Base-by-base conservation (phyloP, 2,329 filamentous ascomycete genomes). In the Pseudocercospora cruenta region DNA sequence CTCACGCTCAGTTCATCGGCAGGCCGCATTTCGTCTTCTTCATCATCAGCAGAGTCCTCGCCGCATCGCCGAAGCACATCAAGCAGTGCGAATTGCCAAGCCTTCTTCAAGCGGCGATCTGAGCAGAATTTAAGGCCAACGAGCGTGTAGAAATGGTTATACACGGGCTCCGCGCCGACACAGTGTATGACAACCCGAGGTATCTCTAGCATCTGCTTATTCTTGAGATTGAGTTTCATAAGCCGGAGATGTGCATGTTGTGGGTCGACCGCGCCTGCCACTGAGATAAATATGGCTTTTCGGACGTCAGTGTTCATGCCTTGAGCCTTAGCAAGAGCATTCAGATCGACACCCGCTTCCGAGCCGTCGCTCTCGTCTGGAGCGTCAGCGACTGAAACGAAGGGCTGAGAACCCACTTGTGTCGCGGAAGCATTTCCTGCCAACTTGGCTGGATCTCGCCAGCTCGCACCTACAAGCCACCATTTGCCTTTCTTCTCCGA, bases 401-500 rank as follows among this genome's bases (percentile, higher is more conserved):
- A 43, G 8, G 53, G 47, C 4, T 64, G 12, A 39, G 36, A 53
- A 28, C 73, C 66, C 33, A 71, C 65, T 0, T 67, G 58, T 3
- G 39, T 14, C 8, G 47, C 22, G 49, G 39, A 45, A 47, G 57
- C 74, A 7, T 43, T 14, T 28, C 33, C 72, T 26, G 66, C 68
- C 39, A 71, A 70, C 58, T 73, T 76, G 4, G 72, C 74, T 1
- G 82, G 76, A 19, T 84, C 77, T 47, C 82, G 83, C 87, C 94
- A 97, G 78, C 93, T 97, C n/a, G 95, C 94, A 60, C 95, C 95
- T 4, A 98, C 92, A 21, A 98, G 87, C 95, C 95, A 99, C 95
- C 95, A 99, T 81, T 97, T 97, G 0, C 95, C 95, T 76, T 90
- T 91, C 76, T 91, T 94, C 47, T 94, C 91, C 0, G 90, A 90